phyloP scores from a whole-genome alignment of 2,329 filamentous ascomycete species.

The Claviceps maximensis region DNA sequence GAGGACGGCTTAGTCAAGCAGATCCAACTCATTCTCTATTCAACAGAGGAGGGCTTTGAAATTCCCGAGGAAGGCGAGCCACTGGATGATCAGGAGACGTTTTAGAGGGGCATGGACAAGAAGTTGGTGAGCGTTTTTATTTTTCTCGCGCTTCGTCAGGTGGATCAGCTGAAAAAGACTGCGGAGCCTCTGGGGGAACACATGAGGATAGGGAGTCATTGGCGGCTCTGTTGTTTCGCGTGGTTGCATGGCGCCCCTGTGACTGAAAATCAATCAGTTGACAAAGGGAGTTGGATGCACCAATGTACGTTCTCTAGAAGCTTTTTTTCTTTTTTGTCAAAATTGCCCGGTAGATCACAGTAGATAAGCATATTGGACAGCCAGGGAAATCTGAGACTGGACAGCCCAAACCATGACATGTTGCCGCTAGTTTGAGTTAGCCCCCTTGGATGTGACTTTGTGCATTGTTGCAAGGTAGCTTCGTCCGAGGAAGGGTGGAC shows the following conservation, averaged over 20 bases:
- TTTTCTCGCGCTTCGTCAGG: background rate
- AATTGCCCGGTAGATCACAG: constrained; percentile 1
- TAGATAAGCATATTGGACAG: constrained; percentile 1
- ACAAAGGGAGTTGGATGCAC: background rate
- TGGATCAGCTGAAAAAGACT: background rate
- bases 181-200: background rate
- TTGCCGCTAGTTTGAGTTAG: background rate
- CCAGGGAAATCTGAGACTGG: background rate
- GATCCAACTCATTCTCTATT: constrained; percentile 94
- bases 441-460: background rate
- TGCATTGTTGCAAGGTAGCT: background rate
- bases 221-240: background rate
- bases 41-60: constrained; percentile 86
- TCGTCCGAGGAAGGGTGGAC: background rate
- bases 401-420: background rate
- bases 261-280: constrained; percentile 4
- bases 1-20: constrained; percentile 86
- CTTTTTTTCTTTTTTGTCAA: too few relatives aligned
- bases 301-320: constrained; percentile 1
- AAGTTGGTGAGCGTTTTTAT: background rate
- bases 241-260: constrained; percentile 1
- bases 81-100: constrained; percentile 68
- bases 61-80: constrained; percentile 69
- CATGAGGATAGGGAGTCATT: background rate
- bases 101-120: constrained; percentile 28